These are phyloP conservation scores for Globisporangium carolinianum DNA, from an alignment of 352 stramenopile genomes.

Conservation along the genomic window DNA sequence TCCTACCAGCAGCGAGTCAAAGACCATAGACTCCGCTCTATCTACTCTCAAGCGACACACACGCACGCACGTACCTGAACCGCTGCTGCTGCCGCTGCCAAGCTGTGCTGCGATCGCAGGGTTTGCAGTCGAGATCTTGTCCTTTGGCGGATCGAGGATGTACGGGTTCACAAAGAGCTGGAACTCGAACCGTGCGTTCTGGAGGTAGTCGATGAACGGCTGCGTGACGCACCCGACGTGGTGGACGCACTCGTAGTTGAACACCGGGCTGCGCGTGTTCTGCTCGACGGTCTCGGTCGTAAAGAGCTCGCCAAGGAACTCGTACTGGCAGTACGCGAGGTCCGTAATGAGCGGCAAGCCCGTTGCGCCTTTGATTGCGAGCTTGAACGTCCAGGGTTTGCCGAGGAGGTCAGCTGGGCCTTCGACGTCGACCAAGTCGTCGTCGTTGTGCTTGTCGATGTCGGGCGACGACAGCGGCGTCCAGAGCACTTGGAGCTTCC, in stretches of 20 bases:
- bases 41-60: background rate
- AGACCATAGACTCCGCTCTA: background rate
- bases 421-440: slow-evolving; percentile 70
- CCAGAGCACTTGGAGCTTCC: slow-evolving; percentile 89
- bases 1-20: background rate
- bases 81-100: slow-evolving; percentile 23
- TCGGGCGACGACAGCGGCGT: slow-evolving; percentile 77
- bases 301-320: slow-evolving; percentile 90
- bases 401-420: slow-evolving; percentile 72
- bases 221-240: slow-evolving; percentile 82
- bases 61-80: slow-evolving; percentile 19
- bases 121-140: slow-evolving; percentile 75
- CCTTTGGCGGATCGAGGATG: slow-evolving; percentile 78
- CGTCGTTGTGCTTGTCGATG: slow-evolving; percentile 50
- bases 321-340: slow-evolving; percentile 90
- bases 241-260: slow-evolving; percentile 88
- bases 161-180: slow-evolving; percentile 88
- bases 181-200: slow-evolving; percentile 76
- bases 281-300: slow-evolving; percentile 89
- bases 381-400: slow-evolving; percentile 88
- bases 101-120: slow-evolving; percentile 62
- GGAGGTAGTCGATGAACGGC: slow-evolving; percentile 84
- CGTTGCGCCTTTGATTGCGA: slow-evolving; percentile 78
- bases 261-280: slow-evolving; percentile 78
- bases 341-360: slow-evolving; percentile 86